phyloP scores from a whole-genome alignment of 2,329 filamentous ascomycete genomes.

The Cadophora gregata region DNA sequence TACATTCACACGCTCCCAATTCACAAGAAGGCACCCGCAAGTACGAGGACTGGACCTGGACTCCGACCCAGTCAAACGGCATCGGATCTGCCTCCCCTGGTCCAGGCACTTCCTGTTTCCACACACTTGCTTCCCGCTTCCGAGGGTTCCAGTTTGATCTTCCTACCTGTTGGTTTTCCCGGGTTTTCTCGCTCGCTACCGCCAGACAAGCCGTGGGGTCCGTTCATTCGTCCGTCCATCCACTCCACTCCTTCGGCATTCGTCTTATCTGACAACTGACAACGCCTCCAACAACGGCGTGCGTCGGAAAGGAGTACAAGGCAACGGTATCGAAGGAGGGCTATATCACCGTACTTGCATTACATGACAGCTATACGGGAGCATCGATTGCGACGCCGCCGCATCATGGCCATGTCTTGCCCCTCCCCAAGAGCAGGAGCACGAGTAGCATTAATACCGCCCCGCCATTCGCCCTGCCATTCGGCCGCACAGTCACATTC shows the following conservation, averaged over 20 bases:
- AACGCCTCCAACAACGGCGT: neutral
- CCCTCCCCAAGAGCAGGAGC: conserved; percentile 36
- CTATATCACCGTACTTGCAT: neutral
- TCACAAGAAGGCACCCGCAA: neutral
- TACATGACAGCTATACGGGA: conserved; percentile 19
- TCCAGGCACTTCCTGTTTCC: neutral
- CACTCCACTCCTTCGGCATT: neutral
- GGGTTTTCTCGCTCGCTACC: conserved; percentile 5
- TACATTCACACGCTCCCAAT: neutral
- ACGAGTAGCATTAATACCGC: conserved; percentile 34
- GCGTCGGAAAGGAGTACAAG: neutral
- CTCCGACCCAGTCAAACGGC: neutral
- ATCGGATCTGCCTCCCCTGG: neutral
- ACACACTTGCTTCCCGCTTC: conserved; percentile 7
- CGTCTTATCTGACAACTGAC: neutral
- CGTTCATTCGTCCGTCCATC: neutral
- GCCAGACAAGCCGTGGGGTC: conserved; percentile 12
- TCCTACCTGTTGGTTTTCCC: neutral
- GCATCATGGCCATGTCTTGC: conserved; percentile 25
- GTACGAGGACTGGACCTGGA: neutral
- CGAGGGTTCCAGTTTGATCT: neutral
- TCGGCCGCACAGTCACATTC: neutral
- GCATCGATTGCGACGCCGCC: conserved; percentile 1
- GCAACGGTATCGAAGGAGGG: neutral
- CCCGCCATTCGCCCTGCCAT: conserved; percentile 17